These are phyloP conservation scores for Meyerozyma sp. DNA, from an alignment of 1,139 yeast genomes.

Conservation along the genomic window DNA sequence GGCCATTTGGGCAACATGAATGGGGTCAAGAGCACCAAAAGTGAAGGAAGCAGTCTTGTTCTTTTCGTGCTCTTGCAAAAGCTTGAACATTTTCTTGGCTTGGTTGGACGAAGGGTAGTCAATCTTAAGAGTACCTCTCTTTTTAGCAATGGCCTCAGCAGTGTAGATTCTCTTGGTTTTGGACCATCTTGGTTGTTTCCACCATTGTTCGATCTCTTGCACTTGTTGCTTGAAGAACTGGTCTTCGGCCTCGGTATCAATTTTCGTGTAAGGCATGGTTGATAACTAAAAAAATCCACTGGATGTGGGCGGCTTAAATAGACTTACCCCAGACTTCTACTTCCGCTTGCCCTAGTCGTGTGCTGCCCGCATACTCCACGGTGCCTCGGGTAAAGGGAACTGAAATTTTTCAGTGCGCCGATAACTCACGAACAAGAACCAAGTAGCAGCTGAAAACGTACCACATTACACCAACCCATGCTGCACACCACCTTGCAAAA, in stretches of 20 bases:
- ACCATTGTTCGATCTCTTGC: conserved; percentile 75
- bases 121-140: conserved; percentile 72
- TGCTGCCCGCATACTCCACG: background rate
- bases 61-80: conserved; percentile 67
- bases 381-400: background rate
- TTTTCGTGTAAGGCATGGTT: conserved; percentile 46
- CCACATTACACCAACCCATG: too few relatives aligned
- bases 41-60: conserved; percentile 80
- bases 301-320: background rate
- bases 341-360: conserved; percentile 1
- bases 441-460: too few relatives aligned
- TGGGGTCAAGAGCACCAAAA: conserved; percentile 95
- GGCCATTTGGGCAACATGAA: conserved; percentile 95
- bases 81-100: conserved; percentile 73
- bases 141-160: conserved; percentile 83
- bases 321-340: conserved; percentile 1
- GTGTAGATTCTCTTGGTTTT: conserved; percentile 84
- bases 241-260: conserved; percentile 59
- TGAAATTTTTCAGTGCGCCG: background rate
- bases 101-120: conserved; percentile 74
- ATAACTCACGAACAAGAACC: too few relatives aligned
- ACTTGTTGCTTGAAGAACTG: conserved; percentile 64
- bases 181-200: conserved; percentile 89
- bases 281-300: background rate
- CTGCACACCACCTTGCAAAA: too few relatives aligned